Conservation (phyloP, 345 rosid genomes). For the Lagerstroemia speciosa region DNA sequence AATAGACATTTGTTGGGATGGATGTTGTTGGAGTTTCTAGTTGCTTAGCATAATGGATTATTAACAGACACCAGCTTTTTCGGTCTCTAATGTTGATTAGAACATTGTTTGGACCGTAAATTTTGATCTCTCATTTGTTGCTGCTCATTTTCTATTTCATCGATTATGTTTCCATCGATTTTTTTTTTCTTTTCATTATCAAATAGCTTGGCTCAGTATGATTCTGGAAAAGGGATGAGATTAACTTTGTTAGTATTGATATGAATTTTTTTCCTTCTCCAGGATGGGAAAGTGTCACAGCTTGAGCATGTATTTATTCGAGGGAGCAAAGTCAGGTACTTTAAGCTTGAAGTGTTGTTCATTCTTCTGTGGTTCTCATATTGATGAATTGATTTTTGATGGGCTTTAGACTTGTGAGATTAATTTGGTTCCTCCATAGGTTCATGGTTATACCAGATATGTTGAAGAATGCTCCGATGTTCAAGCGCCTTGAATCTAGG, state of each 20-base stretch:
- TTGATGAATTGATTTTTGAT: background rate
- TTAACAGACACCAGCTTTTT: background rate
- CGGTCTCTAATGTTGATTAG: background rate
- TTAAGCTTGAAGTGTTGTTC: background rate
- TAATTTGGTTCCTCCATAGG: slow-evolving; percentile 27
- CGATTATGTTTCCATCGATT: background rate
- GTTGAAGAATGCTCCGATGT: slow-evolving; percentile 98
- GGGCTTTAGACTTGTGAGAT: background rate
- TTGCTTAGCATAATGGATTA: background rate
- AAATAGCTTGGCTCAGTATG: background rate
- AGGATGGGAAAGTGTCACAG: slow-evolving; percentile 96
- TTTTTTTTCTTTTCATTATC: background rate
- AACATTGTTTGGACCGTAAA: background rate
- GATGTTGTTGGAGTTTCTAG: background rate
- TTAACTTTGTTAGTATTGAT: background rate
- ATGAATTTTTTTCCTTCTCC: slow-evolving; percentile 5
- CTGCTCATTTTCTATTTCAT: background rate
- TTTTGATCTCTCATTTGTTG: background rate
- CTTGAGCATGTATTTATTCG: slow-evolving; percentile 97
- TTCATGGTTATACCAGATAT: slow-evolving; percentile 99
- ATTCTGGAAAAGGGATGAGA: background rate
- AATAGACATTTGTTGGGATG: background rate
- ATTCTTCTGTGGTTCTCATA: background rate
- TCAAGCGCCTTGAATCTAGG: slow-evolving; percentile 80
- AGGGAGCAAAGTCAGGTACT: slow-evolving; percentile 97